These are phyloP conservation scores for Crucihimalaya himalaica DNA, from an alignment of 345 rosid genomes.

Conservation along the genomic window DNA sequence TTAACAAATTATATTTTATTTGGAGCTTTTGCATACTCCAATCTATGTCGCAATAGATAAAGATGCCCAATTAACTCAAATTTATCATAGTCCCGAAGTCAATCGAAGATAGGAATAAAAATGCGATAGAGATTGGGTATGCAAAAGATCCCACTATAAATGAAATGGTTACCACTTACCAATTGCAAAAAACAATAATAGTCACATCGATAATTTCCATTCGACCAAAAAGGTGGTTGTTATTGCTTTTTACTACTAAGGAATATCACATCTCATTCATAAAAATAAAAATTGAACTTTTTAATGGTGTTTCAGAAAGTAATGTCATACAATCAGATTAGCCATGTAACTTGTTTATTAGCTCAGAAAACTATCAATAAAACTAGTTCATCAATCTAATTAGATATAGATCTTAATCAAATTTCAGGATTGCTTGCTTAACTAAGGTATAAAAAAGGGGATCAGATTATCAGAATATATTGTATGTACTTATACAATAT, in stretches of 20 bases:
- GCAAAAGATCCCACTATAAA: constrained; percentile 26
- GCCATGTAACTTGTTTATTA: not conserved
- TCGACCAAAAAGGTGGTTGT: not conserved
- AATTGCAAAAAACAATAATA: not conserved
- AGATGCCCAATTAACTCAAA: not conserved
- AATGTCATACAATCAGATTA: not conserved
- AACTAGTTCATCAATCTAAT: not conserved
- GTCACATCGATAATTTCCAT: constrained; percentile 12
- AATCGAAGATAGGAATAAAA: not conserved
- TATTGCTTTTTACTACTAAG: not conserved
- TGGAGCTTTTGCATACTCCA: too few relatives aligned
- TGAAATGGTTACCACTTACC: constrained; percentile 25
- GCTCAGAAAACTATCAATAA: not conserved
- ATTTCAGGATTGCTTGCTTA: not conserved
- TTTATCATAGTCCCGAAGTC: not conserved
- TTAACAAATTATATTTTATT: too few relatives aligned
- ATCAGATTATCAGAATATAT: not conserved
- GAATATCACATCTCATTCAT: constrained; percentile 5
- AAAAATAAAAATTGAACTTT: not conserved
- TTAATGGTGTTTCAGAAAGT: not conserved
- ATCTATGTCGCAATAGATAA: too few relatives aligned
- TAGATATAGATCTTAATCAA: not conserved
- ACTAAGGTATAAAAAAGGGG: not conserved
- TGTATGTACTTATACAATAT: not conserved
- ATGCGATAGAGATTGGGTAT: constrained; percentile 17